phyloP scores from a whole-genome alignment of 2,329 filamentous ascomycete species.

The Blastomyces parvus region DNA sequence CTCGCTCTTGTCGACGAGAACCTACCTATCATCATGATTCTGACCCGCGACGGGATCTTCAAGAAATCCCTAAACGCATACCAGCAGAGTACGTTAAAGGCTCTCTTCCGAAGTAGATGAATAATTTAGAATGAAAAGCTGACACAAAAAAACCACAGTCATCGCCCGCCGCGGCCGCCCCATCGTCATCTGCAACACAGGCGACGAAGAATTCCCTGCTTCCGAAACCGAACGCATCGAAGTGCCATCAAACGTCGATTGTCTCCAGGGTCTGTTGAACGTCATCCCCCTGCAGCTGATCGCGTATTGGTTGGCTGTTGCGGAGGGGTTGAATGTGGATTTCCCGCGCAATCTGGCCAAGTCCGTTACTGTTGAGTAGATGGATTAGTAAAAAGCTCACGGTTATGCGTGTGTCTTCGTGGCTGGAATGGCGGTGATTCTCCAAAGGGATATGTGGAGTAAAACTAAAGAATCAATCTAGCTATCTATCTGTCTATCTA shows the following conservation, averaged over 20 bases:
- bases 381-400: no score
- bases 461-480: neutral
- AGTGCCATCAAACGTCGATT: slow-evolving; percentile 90
- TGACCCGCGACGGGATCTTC: slow-evolving; percentile 92
- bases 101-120: neutral
- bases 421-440: neutral
- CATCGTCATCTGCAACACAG: slow-evolving; percentile 94
- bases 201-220: slow-evolving; percentile 77
- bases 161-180: slow-evolving; percentile 92
- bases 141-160: slow-evolving; percentile 45
- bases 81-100: slow-evolving; percentile 66
- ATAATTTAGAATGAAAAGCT: neutral
- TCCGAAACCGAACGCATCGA: slow-evolving; percentile 94
- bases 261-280: slow-evolving; percentile 92
- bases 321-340: slow-evolving; percentile 92
- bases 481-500: neutral
- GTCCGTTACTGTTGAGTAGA: slow-evolving; percentile 96
- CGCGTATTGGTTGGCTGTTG: slow-evolving; percentile 96
- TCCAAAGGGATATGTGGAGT: neutral
- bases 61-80: slow-evolving; percentile 99
- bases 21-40: slow-evolving; percentile 98
- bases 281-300: slow-evolving; percentile 96
- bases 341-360: slow-evolving; percentile 98
- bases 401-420: neutral
- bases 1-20: slow-evolving; percentile 96